Evolutionary conservation across 2,329 filamentous ascomycete genomes (phyloP).

Genomic region (Orbilia ellipsospora): DNA sequence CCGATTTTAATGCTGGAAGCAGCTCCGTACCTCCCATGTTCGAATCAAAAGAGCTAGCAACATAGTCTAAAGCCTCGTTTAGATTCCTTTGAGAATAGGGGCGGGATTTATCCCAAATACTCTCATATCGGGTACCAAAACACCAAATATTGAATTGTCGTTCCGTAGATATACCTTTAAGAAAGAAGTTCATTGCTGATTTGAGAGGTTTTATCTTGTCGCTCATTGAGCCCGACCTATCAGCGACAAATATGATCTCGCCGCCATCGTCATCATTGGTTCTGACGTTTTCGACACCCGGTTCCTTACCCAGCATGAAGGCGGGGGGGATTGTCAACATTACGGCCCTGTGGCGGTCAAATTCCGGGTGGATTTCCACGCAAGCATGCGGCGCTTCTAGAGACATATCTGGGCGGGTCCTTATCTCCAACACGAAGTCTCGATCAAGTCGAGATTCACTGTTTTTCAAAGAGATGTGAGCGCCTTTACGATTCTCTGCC

Average conservation of each 20-base stretch:
- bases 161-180: constrained; percentile 68
- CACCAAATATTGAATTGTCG: constrained; percentile 65
- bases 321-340: constrained; percentile 59
- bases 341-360: constrained; percentile 58
- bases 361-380: constrained; percentile 58
- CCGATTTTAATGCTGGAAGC: too few relatives aligned
- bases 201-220: constrained; percentile 66
- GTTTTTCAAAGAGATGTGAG: too few relatives aligned
- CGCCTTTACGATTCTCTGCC: too few relatives aligned
- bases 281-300: not conserved
- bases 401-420: constrained; percentile 35
- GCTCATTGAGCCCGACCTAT: constrained; percentile 64
- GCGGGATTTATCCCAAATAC: constrained; percentile 55
- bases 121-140: constrained; percentile 66
- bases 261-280: not conserved
- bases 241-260: constrained; percentile 58
- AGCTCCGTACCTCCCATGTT: too few relatives aligned
- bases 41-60: too few relatives aligned
- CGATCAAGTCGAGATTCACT: too few relatives aligned
- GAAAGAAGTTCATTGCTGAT: constrained; percentile 68
- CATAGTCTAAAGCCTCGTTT: too few relatives aligned
- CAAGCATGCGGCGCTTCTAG: constrained; percentile 56
- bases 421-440: constrained; percentile 60
- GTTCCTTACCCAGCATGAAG: constrained; percentile 27
- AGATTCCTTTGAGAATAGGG: too few relatives aligned